These are phyloP conservation scores for Fusarium tuaranense DNA, from an alignment of 2,329 filamentous ascomycete genomes.

Conservation along the genomic window DNA sequence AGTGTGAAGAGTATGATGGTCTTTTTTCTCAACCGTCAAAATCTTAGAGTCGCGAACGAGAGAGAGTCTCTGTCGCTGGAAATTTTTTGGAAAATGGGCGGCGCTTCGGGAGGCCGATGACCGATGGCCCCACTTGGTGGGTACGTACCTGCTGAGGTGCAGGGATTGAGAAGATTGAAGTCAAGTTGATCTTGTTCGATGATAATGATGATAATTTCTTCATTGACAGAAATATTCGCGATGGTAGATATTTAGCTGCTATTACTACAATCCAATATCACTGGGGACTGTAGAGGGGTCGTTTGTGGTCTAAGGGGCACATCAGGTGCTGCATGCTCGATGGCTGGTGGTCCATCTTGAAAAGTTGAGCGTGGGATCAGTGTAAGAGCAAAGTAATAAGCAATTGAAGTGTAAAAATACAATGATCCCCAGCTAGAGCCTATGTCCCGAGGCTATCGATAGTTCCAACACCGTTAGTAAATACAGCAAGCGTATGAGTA, in stretches of 20 bases:
- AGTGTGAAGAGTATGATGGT: conserved; percentile 6
- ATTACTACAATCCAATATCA: accelerated
- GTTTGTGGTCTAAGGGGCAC: neutral
- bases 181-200: neutral
- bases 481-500: neutral
- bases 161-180: neutral
- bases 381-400: neutral
- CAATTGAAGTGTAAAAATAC: neutral
- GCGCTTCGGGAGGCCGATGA: conserved; percentile 34
- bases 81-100: conserved; percentile 44
- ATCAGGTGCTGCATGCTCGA: neutral
- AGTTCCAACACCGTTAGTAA: conserved; percentile 12
- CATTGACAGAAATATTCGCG: neutral
- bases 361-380: neutral
- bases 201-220: neutral
- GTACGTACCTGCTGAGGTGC: neutral
- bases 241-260: neutral
- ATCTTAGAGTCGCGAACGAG: conserved; percentile 25
- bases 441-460: neutral
- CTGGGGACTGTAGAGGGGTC: accelerated
- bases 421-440: neutral
- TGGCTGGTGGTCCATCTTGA: neutral
- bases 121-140: conserved; percentile 24
- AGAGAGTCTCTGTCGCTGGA: conserved; percentile 24
- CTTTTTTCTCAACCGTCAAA: conserved; percentile 5